Conservation (phyloP, 176 grass and related monocot genomes). For the Coix lacrymajobi region DNA sequence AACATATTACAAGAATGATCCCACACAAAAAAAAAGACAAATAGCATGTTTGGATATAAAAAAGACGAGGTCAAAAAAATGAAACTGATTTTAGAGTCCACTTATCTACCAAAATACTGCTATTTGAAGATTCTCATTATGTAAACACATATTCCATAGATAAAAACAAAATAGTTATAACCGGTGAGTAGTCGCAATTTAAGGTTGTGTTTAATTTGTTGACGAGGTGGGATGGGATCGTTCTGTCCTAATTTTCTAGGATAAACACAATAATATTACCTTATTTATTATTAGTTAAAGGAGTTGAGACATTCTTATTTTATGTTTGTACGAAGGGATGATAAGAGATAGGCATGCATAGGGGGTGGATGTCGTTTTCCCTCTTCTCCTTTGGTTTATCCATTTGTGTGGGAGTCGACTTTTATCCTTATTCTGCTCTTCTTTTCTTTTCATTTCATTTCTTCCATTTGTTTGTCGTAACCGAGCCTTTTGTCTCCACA, state of each 20-base stretch:
- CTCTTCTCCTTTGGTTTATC: neutral
- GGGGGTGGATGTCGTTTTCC: neutral
- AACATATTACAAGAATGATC: too few relatives aligned
- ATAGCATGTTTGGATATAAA: neutral
- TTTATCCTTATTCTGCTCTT: neutral
- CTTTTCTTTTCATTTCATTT: too few relatives aligned
- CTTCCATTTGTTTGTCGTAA: accelerated
- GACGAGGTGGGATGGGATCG: neutral
- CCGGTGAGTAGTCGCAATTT: neutral
- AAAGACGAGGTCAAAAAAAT: neutral
- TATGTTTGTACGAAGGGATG: neutral
- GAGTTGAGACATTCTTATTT: neutral
- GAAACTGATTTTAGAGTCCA: neutral
- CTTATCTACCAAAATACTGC: too few relatives aligned
- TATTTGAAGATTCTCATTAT: neutral
- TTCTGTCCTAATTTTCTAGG: neutral
- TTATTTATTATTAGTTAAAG: too few relatives aligned
- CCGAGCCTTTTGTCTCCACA: neutral
- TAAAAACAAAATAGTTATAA: neutral
- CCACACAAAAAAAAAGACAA: too few relatives aligned
- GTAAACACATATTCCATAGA: neutral
- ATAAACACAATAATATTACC: too few relatives aligned
- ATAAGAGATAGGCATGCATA: neutral
- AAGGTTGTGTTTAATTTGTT: neutral
- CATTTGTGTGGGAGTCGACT: too few relatives aligned